Base-by-base conservation (phyloP, 495 filamentous ascomycete species). In the Penicillium bovifimosum region DNA sequence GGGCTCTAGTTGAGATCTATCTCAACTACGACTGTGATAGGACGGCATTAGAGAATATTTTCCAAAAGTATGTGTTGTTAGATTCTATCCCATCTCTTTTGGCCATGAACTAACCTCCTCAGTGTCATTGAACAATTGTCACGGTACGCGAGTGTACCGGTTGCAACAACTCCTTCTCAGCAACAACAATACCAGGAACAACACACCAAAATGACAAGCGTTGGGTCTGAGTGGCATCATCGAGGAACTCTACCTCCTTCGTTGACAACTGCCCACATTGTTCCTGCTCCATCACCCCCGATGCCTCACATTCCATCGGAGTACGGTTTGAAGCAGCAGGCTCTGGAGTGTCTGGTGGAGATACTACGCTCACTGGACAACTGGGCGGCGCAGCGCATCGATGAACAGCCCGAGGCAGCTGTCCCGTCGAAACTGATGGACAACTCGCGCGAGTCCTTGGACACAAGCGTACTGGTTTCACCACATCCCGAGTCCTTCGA, bases 1-100 rank as follows among this genome's bases (percentile, higher is more conserved):
- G 88, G 33, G 91, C 89, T 0, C 66, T 99, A 53, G 95, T 99
- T 5, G 95, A 99, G 71, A 85, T 93, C 13, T 99, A 97, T 67
- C 80, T 99, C 48, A 99, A 99, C 66, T 99, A 99, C 59, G 95
- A 99, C 62, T 99, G 95, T 68, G 95, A 97, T 61, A 77, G 90
- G 29, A 87, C 88, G 18, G 86, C 87, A 2, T 77, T 96, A 56
- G 95, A 99, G 68, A 97, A 99, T 60, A 96, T 97, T 62, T 96
- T 95, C 68, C 92, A 99, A 66, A 76, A 78, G 75, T 77, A 60
- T 54, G 65, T 55, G 29, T 39, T 38, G 42, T 5, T 32, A 10
- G 32, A 18, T 42, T 29, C 26, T 5, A 20, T 34, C 20, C 20
- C 4, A 24, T 24, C 20, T 24, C 20, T 41, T 26, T 43, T 28